Evolutionary conservation across 208 protist species (phyloP).

Genomic region (Acanthamoeba culbertsoni): DNA sequence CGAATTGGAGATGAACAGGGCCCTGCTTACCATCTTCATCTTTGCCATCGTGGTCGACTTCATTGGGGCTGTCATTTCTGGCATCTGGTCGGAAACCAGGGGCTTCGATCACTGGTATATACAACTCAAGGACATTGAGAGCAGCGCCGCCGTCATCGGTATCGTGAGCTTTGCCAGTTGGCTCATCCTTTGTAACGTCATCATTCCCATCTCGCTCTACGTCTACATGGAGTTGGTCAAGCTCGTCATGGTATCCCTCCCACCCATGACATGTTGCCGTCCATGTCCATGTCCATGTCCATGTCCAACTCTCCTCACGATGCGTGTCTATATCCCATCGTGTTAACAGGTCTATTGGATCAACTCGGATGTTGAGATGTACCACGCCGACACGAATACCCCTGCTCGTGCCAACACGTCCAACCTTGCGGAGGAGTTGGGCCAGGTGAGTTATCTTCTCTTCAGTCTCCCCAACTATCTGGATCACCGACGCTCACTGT

Average conservation of each 20-base stretch:
- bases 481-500: background rate
- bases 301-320: no score
- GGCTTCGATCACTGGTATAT: constrained; percentile 53
- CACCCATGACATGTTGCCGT: background rate
- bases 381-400: constrained; percentile 72
- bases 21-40: constrained; percentile 74
- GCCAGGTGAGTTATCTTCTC: constrained; percentile 64
- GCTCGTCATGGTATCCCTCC: constrained; percentile 70
- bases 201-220: constrained; percentile 86
- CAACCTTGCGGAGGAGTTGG: constrained; percentile 86
- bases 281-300: no score
- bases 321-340: no score
- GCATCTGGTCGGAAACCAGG: background rate
- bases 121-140: constrained; percentile 18
- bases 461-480: background rate
- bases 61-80: constrained; percentile 58
- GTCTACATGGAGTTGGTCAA: constrained; percentile 83
- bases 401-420: constrained; percentile 81
- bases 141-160: background rate
- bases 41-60: constrained; percentile 69
- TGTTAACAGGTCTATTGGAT: constrained; percentile 16
- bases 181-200: constrained; percentile 78
- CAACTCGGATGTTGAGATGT: constrained; percentile 72
- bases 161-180: constrained; percentile 70
- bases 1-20: constrained; percentile 72